Evolutionary conservation across 345 rosid species (phyloP), one percentile per base, ranked within the genome.

Genomic region (Sisymbrium irio): DNA sequence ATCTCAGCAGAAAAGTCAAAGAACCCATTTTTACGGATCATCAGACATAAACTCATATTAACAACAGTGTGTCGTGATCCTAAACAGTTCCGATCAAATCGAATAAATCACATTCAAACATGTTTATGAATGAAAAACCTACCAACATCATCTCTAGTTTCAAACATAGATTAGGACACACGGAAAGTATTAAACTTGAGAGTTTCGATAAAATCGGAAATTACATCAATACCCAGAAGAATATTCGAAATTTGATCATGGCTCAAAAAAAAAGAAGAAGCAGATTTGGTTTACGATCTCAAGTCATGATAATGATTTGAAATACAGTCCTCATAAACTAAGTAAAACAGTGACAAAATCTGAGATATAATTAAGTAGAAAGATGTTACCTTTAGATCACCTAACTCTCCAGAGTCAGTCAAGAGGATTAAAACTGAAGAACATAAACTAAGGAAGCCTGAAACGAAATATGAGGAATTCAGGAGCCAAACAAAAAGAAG

Each of bases 371-470:
- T n/a, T n/a, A n/a, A 22, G 25, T 22, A 22, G 13, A 76, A 76
- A 69, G 61, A 18, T 76, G 65, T 69, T 76, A 76, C 79, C 79
- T 75, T 60, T 75, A 47, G 42, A 76, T 62, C 66, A 55, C 37
- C 51, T 27, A 76, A 58, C 28, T 46, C 59, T 49, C 18, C 51
- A 27, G 28, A 27, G 28, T 27, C 28, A 27, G 28, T 27, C 50
- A 18, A 13, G 55, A 62, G 44, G 33, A 62, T 51, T 40, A 5
- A 41, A 73, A 33, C 67, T 59, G 67, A 74, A 74, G 32, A 65
- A 36, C 55, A 53, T 37, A 39, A 3, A 69, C 50, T 28, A 17
- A 40, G 20, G 15, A 62, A 44, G 28, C 53, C 3, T 4, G 15
- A 22, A 64, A 32, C n/a, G 0, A 9, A 8, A 3, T 1, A 11